These are phyloP conservation scores for Suillus ampliporus DNA, from an alignment of 768 basidiomycete genomes.

Conservation along the genomic window DNA sequence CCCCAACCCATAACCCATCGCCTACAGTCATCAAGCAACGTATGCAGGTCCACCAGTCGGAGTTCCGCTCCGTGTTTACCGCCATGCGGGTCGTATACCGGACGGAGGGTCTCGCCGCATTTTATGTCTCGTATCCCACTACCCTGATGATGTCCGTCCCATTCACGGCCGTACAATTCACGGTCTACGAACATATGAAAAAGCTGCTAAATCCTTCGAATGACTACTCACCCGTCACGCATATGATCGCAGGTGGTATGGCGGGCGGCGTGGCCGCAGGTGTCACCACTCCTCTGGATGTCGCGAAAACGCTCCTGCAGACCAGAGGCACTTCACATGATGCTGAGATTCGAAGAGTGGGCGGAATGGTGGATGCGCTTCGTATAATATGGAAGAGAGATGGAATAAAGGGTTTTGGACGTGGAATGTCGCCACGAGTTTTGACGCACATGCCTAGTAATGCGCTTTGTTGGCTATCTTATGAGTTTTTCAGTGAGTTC, in stretches of 20 bases:
- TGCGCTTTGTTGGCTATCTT: slow-evolving; percentile 96
- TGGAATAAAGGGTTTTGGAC: slow-evolving; percentile 81
- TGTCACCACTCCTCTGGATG: slow-evolving; percentile 95
- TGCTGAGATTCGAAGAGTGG: slow-evolving; percentile 78
- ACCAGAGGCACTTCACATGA: slow-evolving; percentile 92
- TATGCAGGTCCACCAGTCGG: slow-evolving; percentile 96
- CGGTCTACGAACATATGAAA: slow-evolving; percentile 95
- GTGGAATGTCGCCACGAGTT: slow-evolving; percentile 90
- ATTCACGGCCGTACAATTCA: slow-evolving; percentile 98
- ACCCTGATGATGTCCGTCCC: slow-evolving; percentile 96
- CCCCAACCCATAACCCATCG: slow-evolving; percentile 19
- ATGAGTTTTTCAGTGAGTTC: slow-evolving; percentile 96
- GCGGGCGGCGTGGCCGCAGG: slow-evolving; percentile 95
- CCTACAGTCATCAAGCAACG: slow-evolving; percentile 95
- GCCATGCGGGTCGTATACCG: slow-evolving; percentile 86
- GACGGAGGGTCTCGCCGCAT: slow-evolving; percentile 86
- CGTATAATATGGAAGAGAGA: slow-evolving; percentile 87
- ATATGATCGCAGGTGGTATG: slow-evolving; percentile 89
- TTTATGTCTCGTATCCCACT: slow-evolving; percentile 99
- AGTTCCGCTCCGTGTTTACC: slow-evolving; percentile 85
- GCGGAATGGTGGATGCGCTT: slow-evolving; percentile 88
- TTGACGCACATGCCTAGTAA: slow-evolving; percentile 97
- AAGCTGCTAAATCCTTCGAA: slow-evolving; percentile 81
- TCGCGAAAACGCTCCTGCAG: slow-evolving; percentile 96
- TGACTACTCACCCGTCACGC: slow-evolving; percentile 90